Conservation (phyloP, 2,329 filamentous ascomycete species). For the Cercospora sesami region DNA sequence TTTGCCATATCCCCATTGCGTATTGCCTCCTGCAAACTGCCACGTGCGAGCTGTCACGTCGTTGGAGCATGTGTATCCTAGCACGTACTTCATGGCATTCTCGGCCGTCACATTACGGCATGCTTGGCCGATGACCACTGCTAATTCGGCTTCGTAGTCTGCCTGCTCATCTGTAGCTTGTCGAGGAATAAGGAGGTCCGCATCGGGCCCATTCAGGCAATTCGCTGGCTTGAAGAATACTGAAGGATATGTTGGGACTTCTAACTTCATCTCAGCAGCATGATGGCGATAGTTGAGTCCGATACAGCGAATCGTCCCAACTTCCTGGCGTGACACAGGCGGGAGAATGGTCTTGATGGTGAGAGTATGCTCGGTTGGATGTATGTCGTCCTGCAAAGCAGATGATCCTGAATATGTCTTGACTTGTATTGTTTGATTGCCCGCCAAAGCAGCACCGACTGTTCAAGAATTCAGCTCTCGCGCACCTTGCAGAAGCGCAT, state of each 20-base stretch:
- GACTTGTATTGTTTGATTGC: slow-evolving; percentile 5
- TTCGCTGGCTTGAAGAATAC: slow-evolving; percentile 21
- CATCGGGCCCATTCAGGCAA: slow-evolving; percentile 12
- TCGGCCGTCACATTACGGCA: slow-evolving; percentile 51
- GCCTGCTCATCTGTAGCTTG: slow-evolving; percentile 44
- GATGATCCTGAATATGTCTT: slow-evolving; percentile 1
- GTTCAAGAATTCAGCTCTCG: slow-evolving; percentile 41
- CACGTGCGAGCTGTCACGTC: slow-evolving; percentile 55
- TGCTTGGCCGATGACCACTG: slow-evolving; percentile 54
- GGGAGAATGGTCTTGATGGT: slow-evolving; percentile 56
- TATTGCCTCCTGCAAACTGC: slow-evolving; percentile 48
- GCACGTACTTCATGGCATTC: slow-evolving; percentile 53
- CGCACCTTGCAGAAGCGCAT: background rate
- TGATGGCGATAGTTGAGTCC: slow-evolving; percentile 55
- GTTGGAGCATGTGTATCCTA: slow-evolving; percentile 57
- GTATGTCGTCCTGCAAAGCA: slow-evolving; percentile 37
- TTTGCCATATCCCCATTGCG: slow-evolving; percentile 59
- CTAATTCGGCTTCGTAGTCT: slow-evolving; percentile 51
- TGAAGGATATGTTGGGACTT: slow-evolving; percentile 15
- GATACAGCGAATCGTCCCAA: slow-evolving; percentile 59
- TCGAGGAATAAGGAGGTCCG: slow-evolving; percentile 14
- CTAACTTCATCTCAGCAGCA: slow-evolving; percentile 13
- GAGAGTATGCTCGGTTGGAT: slow-evolving; percentile 55
- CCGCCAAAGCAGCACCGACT: slow-evolving; percentile 49
- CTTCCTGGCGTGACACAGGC: slow-evolving; percentile 52